phyloP scores from a whole-genome alignment of 306 rosid species.

The Vigna radiata region DNA sequence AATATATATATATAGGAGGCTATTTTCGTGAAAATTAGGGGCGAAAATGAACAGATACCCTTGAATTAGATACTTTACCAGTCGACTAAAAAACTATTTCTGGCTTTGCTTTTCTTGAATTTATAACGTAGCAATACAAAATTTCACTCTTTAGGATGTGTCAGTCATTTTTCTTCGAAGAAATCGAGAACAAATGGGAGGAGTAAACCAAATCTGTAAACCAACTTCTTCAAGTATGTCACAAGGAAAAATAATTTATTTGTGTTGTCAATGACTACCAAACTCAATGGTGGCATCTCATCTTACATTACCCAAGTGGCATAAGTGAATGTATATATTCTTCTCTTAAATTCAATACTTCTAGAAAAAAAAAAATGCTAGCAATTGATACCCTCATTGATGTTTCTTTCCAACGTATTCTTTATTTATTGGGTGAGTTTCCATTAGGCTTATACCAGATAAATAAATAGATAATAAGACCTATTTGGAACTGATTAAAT shows the following conservation, averaged over 20 bases:
- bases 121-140: background rate
- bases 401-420: background rate
- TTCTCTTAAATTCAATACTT: no score
- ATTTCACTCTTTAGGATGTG: background rate
- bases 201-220: slow-evolving; percentile 28
- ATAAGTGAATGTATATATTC: slow-evolving; percentile 13
- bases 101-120: slow-evolving; percentile 33
- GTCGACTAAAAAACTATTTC: slow-evolving; percentile 21
- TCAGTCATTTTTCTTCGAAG: slow-evolving; percentile 37
- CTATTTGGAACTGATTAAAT: background rate
- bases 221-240: slow-evolving; percentile 19
- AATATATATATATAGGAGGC: background rate
- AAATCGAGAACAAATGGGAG: slow-evolving; percentile 32
- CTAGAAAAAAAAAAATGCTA: background rate
- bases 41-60: slow-evolving; percentile 5
- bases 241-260: slow-evolving; percentile 27
- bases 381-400: background rate
- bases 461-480: background rate
- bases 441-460: background rate
- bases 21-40: slow-evolving; percentile 4
- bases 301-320: slow-evolving; percentile 20
- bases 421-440: background rate
- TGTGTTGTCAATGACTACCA: slow-evolving; percentile 39
- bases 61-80: slow-evolving; percentile 31
- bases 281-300: slow-evolving; percentile 38